A percentile compares a stretch with the other conserved stretches of the same genome.
Conservation (phyloP, 2,329 filamentous ascomycete genomes). For the Alternaria alternata region DNA sequence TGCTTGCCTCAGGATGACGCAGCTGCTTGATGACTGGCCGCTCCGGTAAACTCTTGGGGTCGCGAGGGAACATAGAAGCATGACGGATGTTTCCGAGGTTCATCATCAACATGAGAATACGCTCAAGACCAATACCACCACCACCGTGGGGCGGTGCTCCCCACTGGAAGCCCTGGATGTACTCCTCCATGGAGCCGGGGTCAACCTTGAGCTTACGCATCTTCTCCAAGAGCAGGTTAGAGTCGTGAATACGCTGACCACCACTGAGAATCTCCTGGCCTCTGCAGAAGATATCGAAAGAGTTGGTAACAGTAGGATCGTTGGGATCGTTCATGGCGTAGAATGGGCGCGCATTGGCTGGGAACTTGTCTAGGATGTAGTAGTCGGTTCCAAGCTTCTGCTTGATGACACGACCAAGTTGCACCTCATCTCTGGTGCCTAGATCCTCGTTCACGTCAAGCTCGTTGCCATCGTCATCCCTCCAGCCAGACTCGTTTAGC, state of each 20-base stretch:
- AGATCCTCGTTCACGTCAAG: slow-evolving; percentile 80
- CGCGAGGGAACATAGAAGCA: slow-evolving; percentile 84
- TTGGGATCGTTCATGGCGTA: slow-evolving; percentile 86
- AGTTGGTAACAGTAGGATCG: slow-evolving; percentile 80
- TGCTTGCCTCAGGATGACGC: slow-evolving; percentile 89
- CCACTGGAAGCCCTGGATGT: slow-evolving; percentile 86
- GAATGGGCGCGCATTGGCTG: slow-evolving; percentile 82
- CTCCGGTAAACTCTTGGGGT: slow-evolving; percentile 84
- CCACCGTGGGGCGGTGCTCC: slow-evolving; percentile 90
- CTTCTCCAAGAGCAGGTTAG: slow-evolving; percentile 74
- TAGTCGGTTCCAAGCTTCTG: slow-evolving; percentile 89
- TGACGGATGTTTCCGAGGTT: slow-evolving; percentile 89
- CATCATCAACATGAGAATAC: slow-evolving; percentile 84
- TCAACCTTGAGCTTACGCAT: slow-evolving; percentile 80
- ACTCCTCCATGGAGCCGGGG: slow-evolving; percentile 86
- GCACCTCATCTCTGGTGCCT: slow-evolving; percentile 84
- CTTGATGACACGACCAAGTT: slow-evolving; percentile 82
- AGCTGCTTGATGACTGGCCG: slow-evolving; percentile 69
- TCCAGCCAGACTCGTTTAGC: slow-evolving; percentile 79
- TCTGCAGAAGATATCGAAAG: slow-evolving; percentile 93
- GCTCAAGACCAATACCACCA: slow-evolving; percentile 88
- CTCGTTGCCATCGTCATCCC: slow-evolving; percentile 76
- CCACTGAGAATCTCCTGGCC: slow-evolving; percentile 93
- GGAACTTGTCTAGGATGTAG: slow-evolving; percentile 95
- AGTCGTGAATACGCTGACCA: slow-evolving; percentile 90